Percentiles rank a stretch among this genome's conserved stretches.
Evolutionary conservation across 2,329 filamentous ascomycete species (phyloP).

Genomic region (Aspergillus arachidicola): DNA sequence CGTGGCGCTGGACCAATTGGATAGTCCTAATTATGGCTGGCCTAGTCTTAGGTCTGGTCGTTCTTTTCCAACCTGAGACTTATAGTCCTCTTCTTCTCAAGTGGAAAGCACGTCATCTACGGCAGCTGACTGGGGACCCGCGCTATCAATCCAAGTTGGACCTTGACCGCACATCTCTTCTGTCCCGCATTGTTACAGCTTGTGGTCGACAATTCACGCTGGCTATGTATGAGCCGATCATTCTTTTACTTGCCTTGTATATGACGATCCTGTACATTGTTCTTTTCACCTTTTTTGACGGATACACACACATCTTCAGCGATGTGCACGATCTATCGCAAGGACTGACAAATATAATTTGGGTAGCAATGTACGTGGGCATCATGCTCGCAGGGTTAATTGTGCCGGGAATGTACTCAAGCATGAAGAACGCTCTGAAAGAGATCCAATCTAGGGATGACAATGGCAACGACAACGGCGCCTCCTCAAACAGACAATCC

Average conservation of each 20-base stretch:
- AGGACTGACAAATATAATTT: slow-evolving; percentile 50
- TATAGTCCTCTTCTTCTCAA: slow-evolving; percentile 48
- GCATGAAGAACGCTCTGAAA: slow-evolving; percentile 23
- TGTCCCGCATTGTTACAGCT: slow-evolving; percentile 41
- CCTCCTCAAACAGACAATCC: too few species aligned
- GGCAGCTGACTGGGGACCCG: slow-evolving; percentile 44
- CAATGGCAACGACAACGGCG: too few species aligned
- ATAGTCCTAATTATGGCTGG: slow-evolving; percentile 44
- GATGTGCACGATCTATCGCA: slow-evolving; percentile 51
- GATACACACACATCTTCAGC: slow-evolving; percentile 55
- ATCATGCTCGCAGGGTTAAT: slow-evolving; percentile 39
- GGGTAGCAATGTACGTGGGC: slow-evolving; percentile 50
- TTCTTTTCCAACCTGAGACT: slow-evolving; percentile 54
- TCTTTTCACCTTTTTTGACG: slow-evolving; percentile 42
- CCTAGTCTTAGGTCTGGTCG: slow-evolving; percentile 34
- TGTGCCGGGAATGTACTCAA: slow-evolving; percentile 51
- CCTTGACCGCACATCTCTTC: slow-evolving; percentile 44
- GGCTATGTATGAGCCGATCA: slow-evolving; percentile 45
- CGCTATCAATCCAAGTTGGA: slow-evolving; percentile 48
- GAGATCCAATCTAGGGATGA: not conserved
- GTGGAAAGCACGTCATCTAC: slow-evolving; percentile 47
- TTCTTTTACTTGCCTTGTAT: slow-evolving; percentile 31
- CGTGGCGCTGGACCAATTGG: slow-evolving; percentile 51
- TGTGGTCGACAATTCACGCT: slow-evolving; percentile 47
- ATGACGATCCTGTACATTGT: slow-evolving; percentile 33